Evolutionary conservation across 805 yeast species (phyloP), one percentile per base, ranked within the genome.

Genomic region (Ogataea glucozyma): DNA sequence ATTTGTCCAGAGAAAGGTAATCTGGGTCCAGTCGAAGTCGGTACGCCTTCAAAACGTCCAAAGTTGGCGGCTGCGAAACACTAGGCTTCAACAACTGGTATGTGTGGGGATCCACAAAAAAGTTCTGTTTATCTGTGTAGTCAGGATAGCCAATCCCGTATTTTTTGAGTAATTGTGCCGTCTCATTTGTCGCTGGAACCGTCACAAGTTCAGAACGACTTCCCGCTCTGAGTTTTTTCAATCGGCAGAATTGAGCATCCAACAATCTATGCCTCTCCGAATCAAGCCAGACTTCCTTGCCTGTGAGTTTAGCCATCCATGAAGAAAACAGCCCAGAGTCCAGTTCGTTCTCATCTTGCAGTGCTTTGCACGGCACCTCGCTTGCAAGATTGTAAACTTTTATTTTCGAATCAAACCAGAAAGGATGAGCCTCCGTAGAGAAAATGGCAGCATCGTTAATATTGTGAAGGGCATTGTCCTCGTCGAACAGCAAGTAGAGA

Each of bases 381-480:
- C 52, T 38, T 19, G 21, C 61, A 6, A 55, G 32, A 37, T 53
- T 42, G 22, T 55, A 53, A 14, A 40, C 31, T 31, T 48, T 47
- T 16, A 71, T 43, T 4, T 61, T 51, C 4, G 62, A 49, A 35
- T 77, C 77, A 40, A 75, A 70, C 95, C 96, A 88, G 48, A 89
- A 61, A 3, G 96, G 96, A 62, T 90, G 98, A 0, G 90, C 97
- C 56, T 90, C 98, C 0, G 98, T 90, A 10, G 91, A 78, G 62
- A 89, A 85, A 35, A 84, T 64, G 4, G 61, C 47, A 32, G 62
- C 64, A 23, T 69, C 63, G 2, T 63, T 62, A 2, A 40, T 53
- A 20, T 69, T 65, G 41, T 60, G 58, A 1, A 76, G 51, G 66
- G 79, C 72, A 57, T 88, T 81, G 5, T 70, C 73, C 12, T 72